These are phyloP conservation scores for Coelastrella sp. DNA, from an alignment of 139 green algal species.

Conservation along the genomic window DNA sequence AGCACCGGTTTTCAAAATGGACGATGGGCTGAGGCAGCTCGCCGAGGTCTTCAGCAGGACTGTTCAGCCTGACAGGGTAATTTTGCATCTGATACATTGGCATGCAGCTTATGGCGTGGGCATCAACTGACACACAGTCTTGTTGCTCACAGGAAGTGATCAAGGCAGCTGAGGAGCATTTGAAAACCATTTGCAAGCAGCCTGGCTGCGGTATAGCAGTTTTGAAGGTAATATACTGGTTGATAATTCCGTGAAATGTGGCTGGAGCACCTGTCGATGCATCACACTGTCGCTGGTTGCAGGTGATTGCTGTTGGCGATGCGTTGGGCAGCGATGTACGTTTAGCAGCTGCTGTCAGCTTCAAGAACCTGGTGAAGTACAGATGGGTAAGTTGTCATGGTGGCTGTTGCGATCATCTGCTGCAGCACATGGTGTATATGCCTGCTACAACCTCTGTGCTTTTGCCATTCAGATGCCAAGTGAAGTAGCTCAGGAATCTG, in stretches of 20 bases:
- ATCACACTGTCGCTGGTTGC: background rate
- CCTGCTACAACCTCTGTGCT: background rate
- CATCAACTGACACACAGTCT: background rate
- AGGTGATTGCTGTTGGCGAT: constrained; percentile 78
- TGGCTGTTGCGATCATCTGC: background rate
- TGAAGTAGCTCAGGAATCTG: constrained; percentile 58
- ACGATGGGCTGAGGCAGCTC: constrained; percentile 56
- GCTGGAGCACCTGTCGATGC: background rate
- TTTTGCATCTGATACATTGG: background rate
- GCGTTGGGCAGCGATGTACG: constrained; percentile 75
- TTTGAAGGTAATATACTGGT: constrained; percentile 67
- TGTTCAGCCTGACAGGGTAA: constrained; percentile 55
- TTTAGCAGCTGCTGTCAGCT: constrained; percentile 94
- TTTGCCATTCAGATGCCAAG: constrained; percentile 56
- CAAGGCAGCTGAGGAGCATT: constrained; percentile 81
- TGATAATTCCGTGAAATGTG: background rate
- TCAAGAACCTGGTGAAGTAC: constrained; percentile 98
- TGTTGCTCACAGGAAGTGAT: constrained; percentile 75
- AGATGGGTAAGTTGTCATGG: constrained; percentile 77
- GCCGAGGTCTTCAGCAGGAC: constrained; percentile 60
- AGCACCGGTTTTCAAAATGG: background rate
- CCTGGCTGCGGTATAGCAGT: constrained; percentile 81
- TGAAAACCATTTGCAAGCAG: constrained; percentile 76
- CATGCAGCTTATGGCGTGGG: background rate
- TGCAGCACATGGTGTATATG: background rate